phyloP scores from a whole-genome alignment of 1,139 yeast species.

The Magnusiomyces tetraspermus region DNA sequence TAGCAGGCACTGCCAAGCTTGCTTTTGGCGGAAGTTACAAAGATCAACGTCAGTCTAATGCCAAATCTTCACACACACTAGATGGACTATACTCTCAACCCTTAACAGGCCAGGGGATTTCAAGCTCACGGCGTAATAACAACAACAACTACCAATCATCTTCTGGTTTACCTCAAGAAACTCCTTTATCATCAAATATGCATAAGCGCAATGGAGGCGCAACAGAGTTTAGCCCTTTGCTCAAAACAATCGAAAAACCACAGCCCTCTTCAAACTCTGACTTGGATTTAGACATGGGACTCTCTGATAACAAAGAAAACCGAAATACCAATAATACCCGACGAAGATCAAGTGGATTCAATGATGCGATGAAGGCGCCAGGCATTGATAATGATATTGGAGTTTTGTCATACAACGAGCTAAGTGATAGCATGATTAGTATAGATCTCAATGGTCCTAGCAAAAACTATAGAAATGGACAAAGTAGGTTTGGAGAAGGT shows the following conservation, averaged over 20 bases:
- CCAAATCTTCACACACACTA: background rate
- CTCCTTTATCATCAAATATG: no score
- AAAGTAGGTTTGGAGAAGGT: background rate
- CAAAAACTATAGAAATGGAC: background rate
- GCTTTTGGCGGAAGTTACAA: background rate
- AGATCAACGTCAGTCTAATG: background rate
- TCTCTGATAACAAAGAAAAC: background rate
- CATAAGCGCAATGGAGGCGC: background rate
- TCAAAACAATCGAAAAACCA: background rate
- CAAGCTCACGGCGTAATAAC: no score
- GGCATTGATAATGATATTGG: background rate
- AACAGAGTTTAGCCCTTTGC: background rate
- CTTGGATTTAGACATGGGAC: no score
- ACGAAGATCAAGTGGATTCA: background rate
- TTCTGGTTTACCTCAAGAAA: no score
- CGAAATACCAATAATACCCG: background rate
- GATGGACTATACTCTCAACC: background rate
- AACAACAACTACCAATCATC: no score
- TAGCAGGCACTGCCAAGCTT: background rate
- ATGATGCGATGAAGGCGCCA: background rate
- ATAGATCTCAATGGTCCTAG: background rate
- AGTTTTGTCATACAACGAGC: background rate
- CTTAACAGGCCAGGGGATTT: no score
- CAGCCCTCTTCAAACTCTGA: no score
- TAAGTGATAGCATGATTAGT: background rate